Base-by-base conservation (phyloP, 2,329 filamentous ascomycete genomes). In the Pseudopithomyces chartarum region DNA sequence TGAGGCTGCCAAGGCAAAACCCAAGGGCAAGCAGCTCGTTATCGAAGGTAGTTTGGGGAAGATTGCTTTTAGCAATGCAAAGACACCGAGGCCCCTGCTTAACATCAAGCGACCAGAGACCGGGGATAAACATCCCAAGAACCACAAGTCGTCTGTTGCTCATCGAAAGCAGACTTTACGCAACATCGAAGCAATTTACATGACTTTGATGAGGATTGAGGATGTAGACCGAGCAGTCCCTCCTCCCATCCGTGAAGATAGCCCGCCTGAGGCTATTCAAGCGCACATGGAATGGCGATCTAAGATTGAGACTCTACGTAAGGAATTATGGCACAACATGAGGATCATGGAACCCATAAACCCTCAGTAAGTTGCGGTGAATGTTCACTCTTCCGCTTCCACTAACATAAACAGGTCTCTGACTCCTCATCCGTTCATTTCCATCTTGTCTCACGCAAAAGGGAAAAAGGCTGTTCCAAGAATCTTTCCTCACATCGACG, bases 51-150 rank as follows among this genome's bases (percentile, higher is more conserved):
- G 92, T 70, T 80, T 99, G 48, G 95, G 95, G 63, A 99, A 98
- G 81, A 99, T 99, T 56, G 96, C 94, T 0, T 99, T 98, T 80
- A 97, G 94, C 82, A 99, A 99, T 70, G 92, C 95, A 46, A 99
- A 98, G 81, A 97, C 95, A 0, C 95, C 95, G 0, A 95, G 96
- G 76, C 92, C 94, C 15, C 82, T 98, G 55, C 87, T 99, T 48
- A 99, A 96, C 74, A 93, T 99, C 80, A 98, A 97, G 82, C 90
- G 93, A 32, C 83, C 86, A 19, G 93, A 97, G 49, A 87, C 82
- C 62, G 81, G 80, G 39, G 85, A 87, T 43, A 71, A 77, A 55
- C 61, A 64, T 17, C 61, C 61, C 1, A 78, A 78, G n/a, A 66
- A 75, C 44, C 75, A 77, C 29, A 80, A 81, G 57, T 75, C 79